Conservation (phyloP, 2,329 filamentous ascomycete genomes). For the Sclerotinia glacialis region DNA sequence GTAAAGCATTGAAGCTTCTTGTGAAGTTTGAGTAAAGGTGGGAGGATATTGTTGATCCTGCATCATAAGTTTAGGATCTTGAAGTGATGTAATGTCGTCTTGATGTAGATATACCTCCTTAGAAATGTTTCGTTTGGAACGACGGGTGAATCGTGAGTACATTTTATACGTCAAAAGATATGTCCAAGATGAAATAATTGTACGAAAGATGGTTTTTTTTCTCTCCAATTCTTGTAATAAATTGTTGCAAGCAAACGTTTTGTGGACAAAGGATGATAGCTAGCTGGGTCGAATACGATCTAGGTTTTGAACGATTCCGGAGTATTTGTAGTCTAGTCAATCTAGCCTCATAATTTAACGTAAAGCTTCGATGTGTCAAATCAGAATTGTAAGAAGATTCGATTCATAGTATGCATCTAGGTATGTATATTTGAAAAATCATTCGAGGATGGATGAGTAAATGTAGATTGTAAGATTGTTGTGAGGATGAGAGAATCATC, state of each 20-base stretch:
- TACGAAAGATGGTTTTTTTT: neutral
- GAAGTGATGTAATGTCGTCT: neutral
- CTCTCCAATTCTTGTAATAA: neutral
- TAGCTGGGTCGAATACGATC: neutral
- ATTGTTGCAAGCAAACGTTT: neutral
- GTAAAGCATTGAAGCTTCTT: conserved; percentile 48
- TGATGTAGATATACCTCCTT: conserved; percentile 8
- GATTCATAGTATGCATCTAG: neutral
- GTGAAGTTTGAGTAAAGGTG: conserved; percentile 13
- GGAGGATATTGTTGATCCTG: neutral
- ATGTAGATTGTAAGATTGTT: neutral
- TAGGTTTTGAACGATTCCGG: neutral
- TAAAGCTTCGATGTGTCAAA: neutral
- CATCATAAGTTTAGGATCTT: neutral
- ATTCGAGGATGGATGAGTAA: neutral
- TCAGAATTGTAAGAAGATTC: neutral
- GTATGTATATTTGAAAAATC: neutral
- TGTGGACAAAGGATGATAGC: neutral
- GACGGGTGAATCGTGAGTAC: neutral
- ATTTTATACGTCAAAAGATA: neutral
- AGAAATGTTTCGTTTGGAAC: neutral
- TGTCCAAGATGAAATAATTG: neutral
- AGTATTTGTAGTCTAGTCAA: neutral
- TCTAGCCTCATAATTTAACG: neutral
- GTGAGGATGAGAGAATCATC: neutral